Conservation (phyloP, 352 stramenopile species). For the Phytophthora fragariaefolia region DNA sequence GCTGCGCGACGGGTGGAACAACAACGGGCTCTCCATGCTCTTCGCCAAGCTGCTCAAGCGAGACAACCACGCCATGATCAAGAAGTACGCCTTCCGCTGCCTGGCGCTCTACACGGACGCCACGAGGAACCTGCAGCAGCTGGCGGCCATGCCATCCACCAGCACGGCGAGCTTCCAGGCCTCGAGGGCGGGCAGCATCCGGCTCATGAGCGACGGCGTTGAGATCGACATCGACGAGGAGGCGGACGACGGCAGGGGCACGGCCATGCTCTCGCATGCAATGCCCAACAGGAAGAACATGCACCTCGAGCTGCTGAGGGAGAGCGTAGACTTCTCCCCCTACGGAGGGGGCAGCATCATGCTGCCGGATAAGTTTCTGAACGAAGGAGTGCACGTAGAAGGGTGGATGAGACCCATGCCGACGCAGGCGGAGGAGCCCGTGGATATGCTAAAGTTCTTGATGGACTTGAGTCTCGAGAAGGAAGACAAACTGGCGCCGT, state of each 20-base stretch:
- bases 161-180: slow-evolving; percentile 45
- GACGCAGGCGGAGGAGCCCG: slow-evolving; percentile 84
- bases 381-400: slow-evolving; percentile 86
- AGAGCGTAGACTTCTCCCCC: slow-evolving; percentile 87
- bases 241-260: slow-evolving; percentile 49
- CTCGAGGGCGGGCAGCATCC: slow-evolving; percentile 45
- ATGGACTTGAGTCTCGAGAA: slow-evolving; percentile 89
- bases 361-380: slow-evolving; percentile 81
- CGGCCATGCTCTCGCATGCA: slow-evolving; percentile 41
- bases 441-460: slow-evolving; percentile 91
- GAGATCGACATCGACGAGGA: slow-evolving; percentile 60
- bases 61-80: slow-evolving; percentile 90
- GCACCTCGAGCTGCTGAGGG: slow-evolving; percentile 78
- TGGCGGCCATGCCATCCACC: slow-evolving; percentile 49
- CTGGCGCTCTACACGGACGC: slow-evolving; percentile 85
- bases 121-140: slow-evolving; percentile 73
- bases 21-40: slow-evolving; percentile 79
- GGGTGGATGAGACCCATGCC: slow-evolving; percentile 83
- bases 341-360: slow-evolving; percentile 86
- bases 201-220: slow-evolving; percentile 43
- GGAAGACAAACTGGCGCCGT: slow-evolving; percentile 56
- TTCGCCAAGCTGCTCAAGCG: slow-evolving; percentile 87
- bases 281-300: slow-evolving; percentile 58
- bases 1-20: slow-evolving; percentile 85
- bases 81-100: slow-evolving; percentile 90